These are phyloP conservation scores for Nannochloris sp. DNA, from an alignment of 139 green algal species.

Conservation along the genomic window DNA sequence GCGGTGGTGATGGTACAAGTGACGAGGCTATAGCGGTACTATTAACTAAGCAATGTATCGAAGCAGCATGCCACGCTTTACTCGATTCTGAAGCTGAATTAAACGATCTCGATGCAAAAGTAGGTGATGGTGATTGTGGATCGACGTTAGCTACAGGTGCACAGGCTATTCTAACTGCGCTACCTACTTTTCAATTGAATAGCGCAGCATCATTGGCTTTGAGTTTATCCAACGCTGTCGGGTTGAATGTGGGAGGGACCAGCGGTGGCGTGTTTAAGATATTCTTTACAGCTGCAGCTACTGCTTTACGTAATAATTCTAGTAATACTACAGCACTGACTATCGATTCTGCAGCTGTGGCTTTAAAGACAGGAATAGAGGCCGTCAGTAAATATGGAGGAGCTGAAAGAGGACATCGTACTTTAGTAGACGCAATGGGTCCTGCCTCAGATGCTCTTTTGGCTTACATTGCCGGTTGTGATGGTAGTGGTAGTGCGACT, in stretches of 20 bases:
- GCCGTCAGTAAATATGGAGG: slow-evolving; percentile 62
- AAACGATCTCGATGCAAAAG: slow-evolving; percentile 50
- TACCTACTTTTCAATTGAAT: slow-evolving; percentile 18
- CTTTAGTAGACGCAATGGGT: slow-evolving; percentile 74
- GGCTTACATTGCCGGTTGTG: neutral
- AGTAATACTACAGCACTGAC: neutral
- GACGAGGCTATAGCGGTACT: neutral
- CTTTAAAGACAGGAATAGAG: slow-evolving; percentile 41
- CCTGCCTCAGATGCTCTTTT: slow-evolving; percentile 37
- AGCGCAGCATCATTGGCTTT: slow-evolving; percentile 3
- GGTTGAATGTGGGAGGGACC: slow-evolving; percentile 54
- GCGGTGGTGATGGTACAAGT: neutral
- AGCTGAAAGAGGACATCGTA: slow-evolving; percentile 50
- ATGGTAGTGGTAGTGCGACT: neutral
- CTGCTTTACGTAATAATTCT: neutral
- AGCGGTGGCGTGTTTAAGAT: slow-evolving; percentile 51
- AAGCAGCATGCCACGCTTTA: slow-evolving; percentile 27
- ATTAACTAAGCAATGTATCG: slow-evolving; percentile 11
- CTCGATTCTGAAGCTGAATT: slow-evolving; percentile 31
- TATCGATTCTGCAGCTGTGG: slow-evolving; percentile 3
- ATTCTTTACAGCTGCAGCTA: slow-evolving; percentile 35
- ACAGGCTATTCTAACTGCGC: slow-evolving; percentile 28
- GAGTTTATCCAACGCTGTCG: slow-evolving; percentile 28
- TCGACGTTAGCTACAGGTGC: slow-evolving; percentile 52
- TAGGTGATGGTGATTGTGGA: slow-evolving; percentile 84